Conservation (phyloP, 164 flowering plant species). For the Stephania japonica region DNA sequence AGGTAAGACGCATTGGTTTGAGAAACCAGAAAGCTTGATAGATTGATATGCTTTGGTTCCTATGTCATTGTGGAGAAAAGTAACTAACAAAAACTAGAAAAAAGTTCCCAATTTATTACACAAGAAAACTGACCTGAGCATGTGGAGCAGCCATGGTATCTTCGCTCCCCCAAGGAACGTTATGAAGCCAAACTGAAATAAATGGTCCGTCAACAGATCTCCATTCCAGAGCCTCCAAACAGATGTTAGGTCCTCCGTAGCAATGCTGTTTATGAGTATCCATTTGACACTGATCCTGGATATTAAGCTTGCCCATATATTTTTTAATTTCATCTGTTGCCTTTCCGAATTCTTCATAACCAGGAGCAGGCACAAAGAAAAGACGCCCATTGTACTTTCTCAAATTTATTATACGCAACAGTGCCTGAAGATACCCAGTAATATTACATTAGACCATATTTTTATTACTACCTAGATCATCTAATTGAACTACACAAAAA, state of each 20-base stretch:
- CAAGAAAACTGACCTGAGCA: conserved; percentile 58
- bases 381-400: conserved; percentile 70
- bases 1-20: too few relatives aligned
- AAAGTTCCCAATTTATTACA: not conserved
- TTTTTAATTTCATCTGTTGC: conserved; percentile 28
- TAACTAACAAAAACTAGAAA: not conserved
- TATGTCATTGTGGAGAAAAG: not conserved
- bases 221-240: conserved; percentile 51
- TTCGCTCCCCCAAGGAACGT: conserved; percentile 94
- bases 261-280: conserved; percentile 28
- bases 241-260: conserved; percentile 51
- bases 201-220: conserved; percentile 78
- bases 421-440: conserved; percentile 38
- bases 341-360: conserved; percentile 68
- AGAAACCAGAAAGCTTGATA: not conserved
- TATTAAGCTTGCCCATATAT: conserved; percentile 13
- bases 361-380: conserved; percentile 89
- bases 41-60: not conserved
- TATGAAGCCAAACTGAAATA: conserved; percentile 92
- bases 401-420: conserved; percentile 53
- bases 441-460: not conserved
- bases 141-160: conserved; percentile 78
- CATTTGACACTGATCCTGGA: conserved; percentile 20
- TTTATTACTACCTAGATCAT: not conserved
- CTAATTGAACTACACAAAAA: not conserved